phyloP scores from a whole-genome alignment of 2,329 filamentous ascomycete species.

The Eutypella sp. region DNA sequence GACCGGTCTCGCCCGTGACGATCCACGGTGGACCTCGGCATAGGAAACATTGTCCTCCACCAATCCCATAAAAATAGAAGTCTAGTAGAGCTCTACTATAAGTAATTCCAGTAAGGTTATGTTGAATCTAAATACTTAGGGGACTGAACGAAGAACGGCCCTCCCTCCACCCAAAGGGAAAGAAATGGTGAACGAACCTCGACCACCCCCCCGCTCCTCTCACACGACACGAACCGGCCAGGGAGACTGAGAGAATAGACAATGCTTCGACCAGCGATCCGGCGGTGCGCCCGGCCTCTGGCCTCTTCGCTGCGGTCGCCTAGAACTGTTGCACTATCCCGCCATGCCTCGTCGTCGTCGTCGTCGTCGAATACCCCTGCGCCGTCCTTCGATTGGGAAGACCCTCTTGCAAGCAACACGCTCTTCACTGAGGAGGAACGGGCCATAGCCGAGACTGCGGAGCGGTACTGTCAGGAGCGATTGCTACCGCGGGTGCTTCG shows the following conservation, averaged over 20 bases:
- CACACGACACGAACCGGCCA: conserved; percentile 7
- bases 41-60: too few relatives aligned
- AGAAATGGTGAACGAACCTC: conserved; percentile 3
- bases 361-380: too few relatives aligned
- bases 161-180: conserved; percentile 4
- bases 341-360: not conserved
- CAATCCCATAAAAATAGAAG: too few relatives aligned
- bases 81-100: too few relatives aligned
- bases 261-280: conserved; percentile 22
- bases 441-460: conserved; percentile 84
- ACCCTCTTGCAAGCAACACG: conserved; percentile 71
- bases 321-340: conserved; percentile 4
- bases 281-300: conserved; percentile 14
- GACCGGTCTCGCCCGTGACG: too few relatives aligned
- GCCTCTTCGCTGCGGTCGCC: conserved; percentile 9
- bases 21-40: too few relatives aligned
- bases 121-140: too few relatives aligned
- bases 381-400: conserved; percentile 79
- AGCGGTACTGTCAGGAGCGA: conserved; percentile 89
- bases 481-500: conserved; percentile 81
- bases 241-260: conserved; percentile 7
- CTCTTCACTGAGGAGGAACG: conserved; percentile 86
- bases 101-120: too few relatives aligned
- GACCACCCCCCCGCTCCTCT: conserved; percentile 6
- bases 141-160: too few relatives aligned